phyloP scores from a whole-genome alignment of 2,329 filamentous ascomycete species.

The Fusarium sp. region DNA sequence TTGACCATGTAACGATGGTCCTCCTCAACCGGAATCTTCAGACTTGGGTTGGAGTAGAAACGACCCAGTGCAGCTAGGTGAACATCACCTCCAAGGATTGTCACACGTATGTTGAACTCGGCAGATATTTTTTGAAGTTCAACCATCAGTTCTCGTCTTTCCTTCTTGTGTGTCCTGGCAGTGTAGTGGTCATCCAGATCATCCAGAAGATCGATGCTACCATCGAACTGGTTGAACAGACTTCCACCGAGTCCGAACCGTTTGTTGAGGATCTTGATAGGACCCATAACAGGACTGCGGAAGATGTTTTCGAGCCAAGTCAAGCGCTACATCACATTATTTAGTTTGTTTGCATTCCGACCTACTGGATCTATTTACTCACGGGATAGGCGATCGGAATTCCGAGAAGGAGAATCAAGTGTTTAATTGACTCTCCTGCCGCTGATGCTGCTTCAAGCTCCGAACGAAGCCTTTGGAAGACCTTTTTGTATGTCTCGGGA shows the following conservation, averaged over 20 bases:
- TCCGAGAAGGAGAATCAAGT: slow-evolving; percentile 86
- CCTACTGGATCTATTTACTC: slow-evolving; percentile 47
- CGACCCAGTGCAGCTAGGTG: slow-evolving; percentile 91
- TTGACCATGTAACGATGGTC: slow-evolving; percentile 97
- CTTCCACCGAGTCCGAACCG: slow-evolving; percentile 86
- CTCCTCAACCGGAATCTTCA: slow-evolving; percentile 78
- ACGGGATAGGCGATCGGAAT: slow-evolving; percentile 88
- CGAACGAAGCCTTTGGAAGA: slow-evolving; percentile 79
- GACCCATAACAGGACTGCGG: slow-evolving; percentile 84
- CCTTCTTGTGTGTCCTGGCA: slow-evolving; percentile 87
- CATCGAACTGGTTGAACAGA: slow-evolving; percentile 94
- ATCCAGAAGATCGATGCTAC: slow-evolving; percentile 90
- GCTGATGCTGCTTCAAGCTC: slow-evolving; percentile 76
- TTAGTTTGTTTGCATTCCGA: background rate
- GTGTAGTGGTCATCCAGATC: slow-evolving; percentile 98
- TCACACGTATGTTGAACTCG: slow-evolving; percentile 88
- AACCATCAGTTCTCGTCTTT: slow-evolving; percentile 81
- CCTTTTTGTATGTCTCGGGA: slow-evolving; percentile 84
- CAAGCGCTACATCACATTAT: slow-evolving; percentile 65
- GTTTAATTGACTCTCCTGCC: slow-evolving; percentile 81
- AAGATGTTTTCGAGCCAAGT: slow-evolving; percentile 98
- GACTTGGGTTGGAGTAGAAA: slow-evolving; percentile 90
- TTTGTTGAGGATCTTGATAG: slow-evolving; percentile 89
- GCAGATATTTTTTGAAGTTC: slow-evolving; percentile 85
- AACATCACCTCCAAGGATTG: slow-evolving; percentile 93